These are phyloP conservation scores for Pseudogymnoascus sp. DNA, from an alignment of 2,329 filamentous ascomycete genomes.

Conservation along the genomic window DNA sequence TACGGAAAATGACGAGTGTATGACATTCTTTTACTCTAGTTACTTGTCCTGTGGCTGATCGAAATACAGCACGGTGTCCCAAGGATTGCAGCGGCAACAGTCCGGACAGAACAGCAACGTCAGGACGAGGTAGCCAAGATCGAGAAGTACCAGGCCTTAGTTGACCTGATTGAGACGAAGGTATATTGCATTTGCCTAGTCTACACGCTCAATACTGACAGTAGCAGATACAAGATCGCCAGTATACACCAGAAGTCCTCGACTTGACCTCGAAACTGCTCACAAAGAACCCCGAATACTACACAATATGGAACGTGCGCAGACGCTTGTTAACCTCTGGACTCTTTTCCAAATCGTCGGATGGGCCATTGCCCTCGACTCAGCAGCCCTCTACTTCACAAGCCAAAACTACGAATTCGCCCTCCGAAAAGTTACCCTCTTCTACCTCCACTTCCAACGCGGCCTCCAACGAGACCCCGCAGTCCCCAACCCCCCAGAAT, in stretches of 20 bases:
- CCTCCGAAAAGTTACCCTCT: slow-evolving; percentile 52
- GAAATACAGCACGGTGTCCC: slow-evolving; percentile 71
- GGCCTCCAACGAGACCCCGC: slow-evolving; percentile 46
- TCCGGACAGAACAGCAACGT: slow-evolving; percentile 62
- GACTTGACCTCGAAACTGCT: slow-evolving; percentile 66
- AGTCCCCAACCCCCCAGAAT: slow-evolving; percentile 39
- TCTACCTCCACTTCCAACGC: slow-evolving; percentile 51
- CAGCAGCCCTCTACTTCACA: slow-evolving; percentile 47
- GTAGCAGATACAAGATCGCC: slow-evolving; percentile 25
- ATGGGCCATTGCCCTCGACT: slow-evolving; percentile 48
- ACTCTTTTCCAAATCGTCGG: slow-evolving; percentile 48
- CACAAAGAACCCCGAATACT: slow-evolving; percentile 77
- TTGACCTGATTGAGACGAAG: slow-evolving; percentile 59
- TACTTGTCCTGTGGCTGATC: slow-evolving; percentile 24
- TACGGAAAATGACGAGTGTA: slow-evolving; percentile 33
- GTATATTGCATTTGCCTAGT: slow-evolving; percentile 34
- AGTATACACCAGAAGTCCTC: slow-evolving; percentile 47
- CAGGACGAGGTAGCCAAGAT: slow-evolving; percentile 71
- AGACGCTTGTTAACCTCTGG: slow-evolving; percentile 52
- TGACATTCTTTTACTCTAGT: slow-evolving; percentile 16
- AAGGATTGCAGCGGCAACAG: slow-evolving; percentile 52
- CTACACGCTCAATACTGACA: slow-evolving; percentile 15
- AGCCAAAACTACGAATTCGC: slow-evolving; percentile 54
- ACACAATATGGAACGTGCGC: slow-evolving; percentile 86
- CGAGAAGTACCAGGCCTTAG: slow-evolving; percentile 64